Evolutionary conservation across 2,329 filamentous ascomycete genomes (phyloP).

Genomic region (Cytospora piceicola): DNA sequence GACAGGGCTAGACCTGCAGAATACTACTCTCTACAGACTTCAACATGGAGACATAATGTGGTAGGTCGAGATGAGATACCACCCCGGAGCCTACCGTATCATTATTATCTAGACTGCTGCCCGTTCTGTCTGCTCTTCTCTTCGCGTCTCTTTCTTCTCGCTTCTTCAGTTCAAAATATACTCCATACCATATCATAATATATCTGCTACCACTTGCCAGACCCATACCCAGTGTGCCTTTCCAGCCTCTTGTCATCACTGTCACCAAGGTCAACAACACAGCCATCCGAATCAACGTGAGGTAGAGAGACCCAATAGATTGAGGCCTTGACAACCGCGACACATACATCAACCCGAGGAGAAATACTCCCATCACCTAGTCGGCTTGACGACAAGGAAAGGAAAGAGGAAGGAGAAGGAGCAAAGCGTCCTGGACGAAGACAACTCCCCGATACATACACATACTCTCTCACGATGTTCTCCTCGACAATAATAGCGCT

Average conservation of each 20-base stretch:
- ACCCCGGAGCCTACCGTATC: conserved; percentile 16
- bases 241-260: neutral
- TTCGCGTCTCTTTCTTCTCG: conserved; percentile 7
- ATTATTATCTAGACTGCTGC: conserved; percentile 30
- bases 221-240: neutral
- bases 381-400: neutral
- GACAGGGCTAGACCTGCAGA: conserved; percentile 17
- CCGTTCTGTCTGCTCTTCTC: conserved; percentile 9
- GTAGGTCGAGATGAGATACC: conserved; percentile 27
- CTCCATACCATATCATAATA: conserved; percentile 10
- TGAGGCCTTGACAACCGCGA: neutral
- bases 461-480: conserved; percentile 47
- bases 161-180: conserved; percentile 11
- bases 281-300: neutral
- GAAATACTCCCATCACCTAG: neutral
- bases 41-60: neutral
- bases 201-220: neutral
- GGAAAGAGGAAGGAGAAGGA: neutral
- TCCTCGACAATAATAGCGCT: conserved; percentile 50
- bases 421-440: neutral
- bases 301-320: neutral
- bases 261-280: neutral
- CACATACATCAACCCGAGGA: neutral
- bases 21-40: conserved; percentile 10
- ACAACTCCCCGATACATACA: conserved; percentile 21